Evolutionary conservation across 331 rosid genomes (phyloP).

Genomic region (Saraca asoca): DNA sequence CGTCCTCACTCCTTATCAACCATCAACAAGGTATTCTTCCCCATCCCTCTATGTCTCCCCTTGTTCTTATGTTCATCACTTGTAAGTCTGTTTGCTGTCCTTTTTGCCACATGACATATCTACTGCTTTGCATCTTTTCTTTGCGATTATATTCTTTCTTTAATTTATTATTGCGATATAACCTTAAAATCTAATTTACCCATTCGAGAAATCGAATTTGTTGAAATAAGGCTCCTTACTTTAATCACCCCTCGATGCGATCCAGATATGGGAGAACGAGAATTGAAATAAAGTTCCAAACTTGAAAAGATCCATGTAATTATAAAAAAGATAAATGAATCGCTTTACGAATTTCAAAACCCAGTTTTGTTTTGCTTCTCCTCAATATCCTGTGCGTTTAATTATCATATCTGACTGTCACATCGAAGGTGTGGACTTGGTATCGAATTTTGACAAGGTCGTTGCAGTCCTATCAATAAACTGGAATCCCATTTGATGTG

Average conservation of each 20-base stretch:
- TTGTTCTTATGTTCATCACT: not conserved
- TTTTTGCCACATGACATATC: not conserved
- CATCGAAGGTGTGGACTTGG: conserved; percentile 10
- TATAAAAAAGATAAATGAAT: not conserved
- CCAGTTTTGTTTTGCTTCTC: not conserved
- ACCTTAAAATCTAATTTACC: not conserved
- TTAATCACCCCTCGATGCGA: not conserved
- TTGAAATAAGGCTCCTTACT: not conserved
- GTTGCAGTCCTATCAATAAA: not conserved
- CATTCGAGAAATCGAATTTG: not conserved
- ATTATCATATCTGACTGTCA: not conserved
- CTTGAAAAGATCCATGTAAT: not conserved
- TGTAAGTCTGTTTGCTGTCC: not conserved
- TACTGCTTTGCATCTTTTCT: too few relatives aligned
- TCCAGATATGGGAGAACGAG: not conserved
- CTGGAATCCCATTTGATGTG: not conserved
- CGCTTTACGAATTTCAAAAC: not conserved
- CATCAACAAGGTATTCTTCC: conserved; percentile 35
- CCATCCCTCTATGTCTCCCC: conserved; percentile 15
- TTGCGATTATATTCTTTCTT: too few relatives aligned
- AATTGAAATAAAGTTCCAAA: not conserved
- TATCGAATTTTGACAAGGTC: conserved; percentile 23
- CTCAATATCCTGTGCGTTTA: not conserved
- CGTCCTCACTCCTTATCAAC: not conserved
- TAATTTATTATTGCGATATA: not conserved